These are phyloP conservation scores for Ogataea minuta DNA, from an alignment of 805 yeast species.

Conservation along the genomic window DNA sequence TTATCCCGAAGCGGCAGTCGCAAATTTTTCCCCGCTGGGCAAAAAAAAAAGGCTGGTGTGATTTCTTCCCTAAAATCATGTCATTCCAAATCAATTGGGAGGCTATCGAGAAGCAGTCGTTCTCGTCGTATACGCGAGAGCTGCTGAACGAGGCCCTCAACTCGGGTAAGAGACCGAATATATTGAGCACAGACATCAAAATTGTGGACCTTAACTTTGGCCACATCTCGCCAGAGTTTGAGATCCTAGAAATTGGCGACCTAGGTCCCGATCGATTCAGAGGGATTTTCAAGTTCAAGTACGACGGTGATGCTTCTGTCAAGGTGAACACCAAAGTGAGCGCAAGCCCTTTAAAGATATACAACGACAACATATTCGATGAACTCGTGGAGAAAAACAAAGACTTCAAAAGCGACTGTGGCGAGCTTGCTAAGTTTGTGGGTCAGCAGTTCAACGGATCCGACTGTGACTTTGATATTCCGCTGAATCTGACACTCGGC, in stretches of 20 bases:
- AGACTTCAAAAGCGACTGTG: conserved; percentile 25
- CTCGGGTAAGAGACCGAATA: conserved; percentile 67
- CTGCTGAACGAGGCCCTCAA: conserved; percentile 70
- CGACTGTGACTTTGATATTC: conserved; percentile 68
- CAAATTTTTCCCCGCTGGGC: conserved; percentile 9
- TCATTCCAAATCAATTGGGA: conserved; percentile 80
- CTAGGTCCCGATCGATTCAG: conserved; percentile 71
- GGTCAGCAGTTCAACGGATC: conserved; percentile 67
- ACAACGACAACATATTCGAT: conserved; percentile 37
- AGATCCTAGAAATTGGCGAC: conserved; percentile 81
- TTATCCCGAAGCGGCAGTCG: background rate
- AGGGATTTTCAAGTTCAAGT: conserved; percentile 77
- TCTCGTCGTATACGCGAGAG: conserved; percentile 60
- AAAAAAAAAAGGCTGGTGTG: conserved; percentile 7
- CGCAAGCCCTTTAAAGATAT: conserved; percentile 78
- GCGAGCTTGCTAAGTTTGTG: conserved; percentile 46
- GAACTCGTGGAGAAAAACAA: conserved; percentile 33
- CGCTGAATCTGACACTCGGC: conserved; percentile 71
- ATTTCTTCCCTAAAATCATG: conserved; percentile 39
- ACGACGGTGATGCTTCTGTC: conserved; percentile 72
- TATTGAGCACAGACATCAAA: conserved; percentile 64
- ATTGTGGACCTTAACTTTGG: conserved; percentile 75
- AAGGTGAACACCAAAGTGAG: conserved; percentile 77
- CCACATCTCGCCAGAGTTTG: conserved; percentile 68
- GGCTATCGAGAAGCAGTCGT: conserved; percentile 62